Base-by-base conservation (phyloP, 257 asterid species). In the Rhazya stricta region DNA sequence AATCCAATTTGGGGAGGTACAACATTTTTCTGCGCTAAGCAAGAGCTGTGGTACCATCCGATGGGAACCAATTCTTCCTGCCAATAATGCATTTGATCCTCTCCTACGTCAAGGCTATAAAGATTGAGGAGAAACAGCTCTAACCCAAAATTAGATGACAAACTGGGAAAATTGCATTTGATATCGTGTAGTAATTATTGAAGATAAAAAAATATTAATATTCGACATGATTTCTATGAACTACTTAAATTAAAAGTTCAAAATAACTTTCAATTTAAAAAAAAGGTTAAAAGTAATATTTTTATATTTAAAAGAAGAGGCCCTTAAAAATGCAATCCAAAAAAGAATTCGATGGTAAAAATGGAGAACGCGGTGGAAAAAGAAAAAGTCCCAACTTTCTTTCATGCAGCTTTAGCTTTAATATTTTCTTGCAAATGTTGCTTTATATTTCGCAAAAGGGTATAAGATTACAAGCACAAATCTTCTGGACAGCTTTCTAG, bases 21-120 rank as follows among this genome's bases (percentile, higher is more conserved):
- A 43, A 27, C 6, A 23, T 1, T 29, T 3, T 29, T 3, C 27
- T 48, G 74, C 61, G 5, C 15, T 2, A 45, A 29, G 42, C 57
- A 25, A 3, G 21, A 21, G 23, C 5, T 19, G 21, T 9, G 39
- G 74, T 50, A 48, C 46, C 30, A 6, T 29, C 18, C 18, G 36
- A 48, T 39, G 27, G 61, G 53, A 46, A 29, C 48, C 58, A 69
- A 27, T 69, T 8, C 54, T 13, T 11, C 36, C 16, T 1, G 10
- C 6, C 12, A 13, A 25, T 66, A 25, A 66, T 71, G 74, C 61
- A 48, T 16, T 69, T 69, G 74, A 61, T 11, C 45, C 74, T 6
- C 61, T 11, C 45, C 74, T 6, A 8, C 12, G 10, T 45, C 50
- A 10, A n/a, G n/a, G n/a, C n/a, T n/a, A n/a, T n/a, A n/a, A n/a